Percentiles rank a stretch among this genome's conserved stretches.
phyloP scores from a whole-genome alignment of 1,284 basidiomycete genomes.

The Schizopora paradoxa region DNA sequence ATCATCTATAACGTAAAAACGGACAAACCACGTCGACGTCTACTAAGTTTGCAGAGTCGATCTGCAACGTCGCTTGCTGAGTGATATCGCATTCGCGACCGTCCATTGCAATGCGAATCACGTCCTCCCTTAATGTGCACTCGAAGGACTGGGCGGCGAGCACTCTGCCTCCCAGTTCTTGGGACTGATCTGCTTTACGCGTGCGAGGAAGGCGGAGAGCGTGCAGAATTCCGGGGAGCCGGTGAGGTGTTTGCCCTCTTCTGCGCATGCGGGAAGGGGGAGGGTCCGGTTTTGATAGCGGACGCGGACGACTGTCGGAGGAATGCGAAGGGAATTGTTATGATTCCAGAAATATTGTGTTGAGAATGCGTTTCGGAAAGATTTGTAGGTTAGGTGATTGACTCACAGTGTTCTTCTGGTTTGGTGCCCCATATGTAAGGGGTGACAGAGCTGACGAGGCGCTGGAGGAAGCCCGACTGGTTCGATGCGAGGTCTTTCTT shows the following conservation, averaged over 20 bases:
- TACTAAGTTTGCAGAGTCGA: no score
- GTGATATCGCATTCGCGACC: no score
- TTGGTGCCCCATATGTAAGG: constrained; percentile 22
- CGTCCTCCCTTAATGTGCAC: no score
- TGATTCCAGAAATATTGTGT: background rate
- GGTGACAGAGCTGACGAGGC: constrained; percentile 31
- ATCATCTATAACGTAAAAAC: no score
- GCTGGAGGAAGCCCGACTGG: constrained; percentile 29
- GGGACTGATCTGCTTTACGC: constrained; percentile 60
- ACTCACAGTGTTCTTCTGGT: constrained; percentile 41
- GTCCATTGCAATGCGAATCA: no score
- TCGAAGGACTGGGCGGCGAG: no score
- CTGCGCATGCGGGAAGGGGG: constrained; percentile 61
- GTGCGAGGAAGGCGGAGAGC: constrained; percentile 57
- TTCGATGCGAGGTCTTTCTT: constrained; percentile 22
- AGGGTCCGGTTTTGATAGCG: constrained; percentile 72
- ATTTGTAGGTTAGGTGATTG: background rate
- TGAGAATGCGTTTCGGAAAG: background rate
- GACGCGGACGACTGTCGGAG: constrained; percentile 59
- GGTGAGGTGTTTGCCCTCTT: constrained; percentile 60
- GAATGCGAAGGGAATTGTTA: background rate
- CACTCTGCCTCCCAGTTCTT: constrained; percentile 63
- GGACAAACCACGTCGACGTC: no score
- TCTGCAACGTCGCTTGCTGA: no score
- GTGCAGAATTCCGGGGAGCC: constrained; percentile 77